A percentile compares a stretch with the other conserved stretches of the same genome.
These are phyloP conservation scores for Pichia insulana DNA, from an alignment of 805 yeast genomes.

Conservation along the genomic window DNA sequence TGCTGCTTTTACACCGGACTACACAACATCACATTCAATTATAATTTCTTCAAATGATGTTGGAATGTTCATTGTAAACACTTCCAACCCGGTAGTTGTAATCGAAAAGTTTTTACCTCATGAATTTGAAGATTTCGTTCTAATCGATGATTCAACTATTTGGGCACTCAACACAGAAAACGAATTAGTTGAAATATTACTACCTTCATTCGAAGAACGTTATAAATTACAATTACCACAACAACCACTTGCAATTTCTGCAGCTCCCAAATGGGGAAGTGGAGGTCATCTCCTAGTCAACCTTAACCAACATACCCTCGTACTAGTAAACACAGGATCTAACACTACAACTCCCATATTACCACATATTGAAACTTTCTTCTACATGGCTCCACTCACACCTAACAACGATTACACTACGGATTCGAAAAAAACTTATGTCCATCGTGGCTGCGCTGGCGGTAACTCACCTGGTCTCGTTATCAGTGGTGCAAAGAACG, in stretches of 20 bases:
- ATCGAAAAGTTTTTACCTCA: no score
- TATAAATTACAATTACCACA: slow-evolving; percentile 7
- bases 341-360: slow-evolving; percentile 1
- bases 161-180: slow-evolving; percentile 11
- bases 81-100: no score
- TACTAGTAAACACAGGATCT: slow-evolving; percentile 9
- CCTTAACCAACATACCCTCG: slow-evolving; percentile 9
- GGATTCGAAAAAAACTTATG: no score
- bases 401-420: no score
- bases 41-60: slow-evolving; percentile 14
- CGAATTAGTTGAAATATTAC: slow-evolving; percentile 9
- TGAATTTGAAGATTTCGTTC: slow-evolving; percentile 11
- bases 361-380: slow-evolving; percentile 12
- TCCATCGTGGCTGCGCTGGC: slow-evolving; percentile 14
- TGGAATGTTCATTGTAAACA: slow-evolving; percentile 6
- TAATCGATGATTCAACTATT: slow-evolving; percentile 7
- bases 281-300: slow-evolving; percentile 8
- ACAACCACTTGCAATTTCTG: slow-evolving; percentile 9
- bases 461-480: slow-evolving; percentile 8
- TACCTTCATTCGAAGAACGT: slow-evolving; percentile 8
- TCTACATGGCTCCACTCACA: slow-evolving; percentile 9
- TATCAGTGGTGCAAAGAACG: slow-evolving; percentile 11
- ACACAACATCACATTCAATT: slow-evolving; percentile 4
- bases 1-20: slow-evolving; percentile 10
- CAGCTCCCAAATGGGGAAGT: slow-evolving; percentile 2